These are phyloP conservation scores for Yamadazyma membranifaciens DNA, from an alignment of 1,139 yeast species.

Conservation along the genomic window DNA sequence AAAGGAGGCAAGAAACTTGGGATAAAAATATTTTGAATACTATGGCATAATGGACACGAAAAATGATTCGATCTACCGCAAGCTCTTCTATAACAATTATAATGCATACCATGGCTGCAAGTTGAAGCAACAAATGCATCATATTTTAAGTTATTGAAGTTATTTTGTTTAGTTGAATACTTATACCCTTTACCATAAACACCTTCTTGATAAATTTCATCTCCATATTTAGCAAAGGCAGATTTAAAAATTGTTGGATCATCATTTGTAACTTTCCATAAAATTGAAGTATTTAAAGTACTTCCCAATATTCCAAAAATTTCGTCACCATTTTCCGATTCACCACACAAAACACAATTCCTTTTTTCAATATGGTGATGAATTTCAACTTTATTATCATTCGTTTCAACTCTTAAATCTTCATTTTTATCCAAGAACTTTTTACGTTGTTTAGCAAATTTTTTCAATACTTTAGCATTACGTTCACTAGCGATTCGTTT, in stretches of 20 bases:
- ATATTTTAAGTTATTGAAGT: conserved; percentile 12
- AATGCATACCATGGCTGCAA: conserved; percentile 73
- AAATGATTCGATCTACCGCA: conserved; percentile 28
- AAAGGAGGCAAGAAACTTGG: conserved; percentile 37
- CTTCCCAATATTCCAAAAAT: conserved; percentile 57
- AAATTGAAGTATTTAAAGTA: conserved; percentile 33
- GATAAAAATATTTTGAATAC: conserved; percentile 43
- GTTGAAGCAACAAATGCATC: conserved; percentile 46
- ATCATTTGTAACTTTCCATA: conserved; percentile 48
- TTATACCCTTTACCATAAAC: conserved; percentile 30
- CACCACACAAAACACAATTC: conserved; percentile 68
- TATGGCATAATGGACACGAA: conserved; percentile 67
- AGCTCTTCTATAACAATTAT: conserved; percentile 45
- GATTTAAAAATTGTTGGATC: conserved; percentile 11
- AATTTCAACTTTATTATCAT: conserved; percentile 11
- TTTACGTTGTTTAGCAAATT: conserved; percentile 42
- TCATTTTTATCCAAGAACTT: conserved; percentile 34
- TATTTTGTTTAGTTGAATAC: conserved; percentile 10
- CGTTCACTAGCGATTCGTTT: conserved; percentile 40
- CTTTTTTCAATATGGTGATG: conserved; percentile 19
- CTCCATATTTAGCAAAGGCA: conserved; percentile 30
- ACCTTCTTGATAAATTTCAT: conserved; percentile 13
- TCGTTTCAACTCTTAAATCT: conserved; percentile 13
- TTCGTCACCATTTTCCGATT: conserved; percentile 42
- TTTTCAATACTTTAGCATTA: conserved; percentile 38